Conservation (phyloP, 208 protist species). For the Acanthamoeba royreba region DNA sequence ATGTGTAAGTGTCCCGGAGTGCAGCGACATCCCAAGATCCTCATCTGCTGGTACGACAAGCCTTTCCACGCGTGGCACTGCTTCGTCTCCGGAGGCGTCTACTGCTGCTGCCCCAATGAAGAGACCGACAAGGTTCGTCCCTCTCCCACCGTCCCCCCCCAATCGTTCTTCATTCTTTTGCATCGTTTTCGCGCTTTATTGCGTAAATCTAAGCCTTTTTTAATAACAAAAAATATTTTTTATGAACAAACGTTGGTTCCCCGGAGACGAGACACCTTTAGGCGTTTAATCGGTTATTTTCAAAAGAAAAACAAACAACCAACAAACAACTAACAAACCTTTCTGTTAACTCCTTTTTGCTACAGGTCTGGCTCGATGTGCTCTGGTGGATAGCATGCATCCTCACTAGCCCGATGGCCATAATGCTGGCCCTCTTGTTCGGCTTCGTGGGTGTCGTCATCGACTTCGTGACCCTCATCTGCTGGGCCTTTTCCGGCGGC, state of each 20-base stretch:
- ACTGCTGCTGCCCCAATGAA: constrained; percentile 24
- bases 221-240: too few relatives aligned
- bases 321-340: background rate
- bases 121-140: background rate
- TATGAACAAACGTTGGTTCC: too few relatives aligned
- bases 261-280: too few relatives aligned
- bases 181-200: too few relatives aligned
- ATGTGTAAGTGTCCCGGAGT: constrained; percentile 21
- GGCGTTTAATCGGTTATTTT: too few relatives aligned
- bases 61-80: constrained; percentile 1
- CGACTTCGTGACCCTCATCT: background rate
- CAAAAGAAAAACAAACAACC: background rate
- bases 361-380: background rate
- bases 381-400: background rate
- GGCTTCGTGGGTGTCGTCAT: background rate
- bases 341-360: background rate
- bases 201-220: too few relatives aligned
- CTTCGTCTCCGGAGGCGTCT: constrained; percentile 5
- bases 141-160: too few relatives aligned
- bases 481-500: background rate
- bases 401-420: background rate
- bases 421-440: background rate
- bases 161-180: too few relatives aligned
- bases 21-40: background rate
- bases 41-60: constrained; percentile 13